A percentile compares a stretch with the other conserved stretches of the same genome.
Evolutionary conservation across 2,329 filamentous ascomycete genomes (phyloP).

Genomic region (Microdochium nivale): DNA sequence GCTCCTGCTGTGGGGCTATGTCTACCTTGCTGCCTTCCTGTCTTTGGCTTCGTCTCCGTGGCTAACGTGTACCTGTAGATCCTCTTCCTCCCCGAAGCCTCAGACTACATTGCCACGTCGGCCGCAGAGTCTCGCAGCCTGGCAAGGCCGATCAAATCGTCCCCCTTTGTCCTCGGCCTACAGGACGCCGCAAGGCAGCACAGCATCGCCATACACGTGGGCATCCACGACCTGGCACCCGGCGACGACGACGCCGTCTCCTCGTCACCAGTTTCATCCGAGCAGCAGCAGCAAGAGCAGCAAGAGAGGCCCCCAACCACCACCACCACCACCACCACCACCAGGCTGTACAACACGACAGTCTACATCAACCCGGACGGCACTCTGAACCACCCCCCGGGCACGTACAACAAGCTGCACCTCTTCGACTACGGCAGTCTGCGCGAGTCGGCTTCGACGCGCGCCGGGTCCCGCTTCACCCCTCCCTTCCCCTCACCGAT

Average conservation of each 20-base stretch:
- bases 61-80: too few species aligned
- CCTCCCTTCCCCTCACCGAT: slow-evolving; percentile 65
- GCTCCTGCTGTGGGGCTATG: too few species aligned
- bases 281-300: slow-evolving; percentile 22
- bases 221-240: slow-evolving; percentile 67
- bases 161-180: slow-evolving; percentile 70
- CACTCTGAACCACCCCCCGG: slow-evolving; percentile 25
- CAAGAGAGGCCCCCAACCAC: slow-evolving; percentile 6
- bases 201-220: slow-evolving; percentile 69
- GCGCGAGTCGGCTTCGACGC: slow-evolving; percentile 49
- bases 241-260: too few species aligned
- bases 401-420: slow-evolving; percentile 80
- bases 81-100: slow-evolving; percentile 87
- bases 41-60: too few species aligned
- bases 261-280: too few species aligned
- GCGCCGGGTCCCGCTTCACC: slow-evolving; percentile 55
- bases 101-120: slow-evolving; percentile 74
- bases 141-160: slow-evolving; percentile 55
- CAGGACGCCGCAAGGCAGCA: slow-evolving; percentile 56
- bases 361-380: slow-evolving; percentile 41
- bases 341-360: slow-evolving; percentile 41
- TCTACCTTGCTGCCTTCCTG: too few species aligned
- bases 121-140: slow-evolving; percentile 62
- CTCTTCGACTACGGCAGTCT: slow-evolving; percentile 64
- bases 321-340: neutral